A percentile compares a stretch with the other conserved stretches of the same genome.
Conservation (phyloP, 2,329 filamentous ascomycete genomes). For the Aspergillus eucalypticola region DNA sequence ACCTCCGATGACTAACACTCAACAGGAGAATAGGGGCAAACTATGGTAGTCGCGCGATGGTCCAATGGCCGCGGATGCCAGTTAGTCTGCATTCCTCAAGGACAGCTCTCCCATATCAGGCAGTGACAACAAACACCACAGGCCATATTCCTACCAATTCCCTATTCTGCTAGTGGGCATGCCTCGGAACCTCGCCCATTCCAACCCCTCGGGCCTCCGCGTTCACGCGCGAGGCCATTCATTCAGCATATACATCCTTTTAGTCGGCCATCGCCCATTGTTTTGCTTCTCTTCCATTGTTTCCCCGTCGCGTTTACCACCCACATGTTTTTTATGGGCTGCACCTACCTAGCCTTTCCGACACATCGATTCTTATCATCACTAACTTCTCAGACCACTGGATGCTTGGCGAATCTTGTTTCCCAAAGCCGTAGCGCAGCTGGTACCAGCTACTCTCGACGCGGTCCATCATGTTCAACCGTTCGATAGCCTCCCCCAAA, state of each 20-base stretch:
- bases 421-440: conserved; percentile 9
- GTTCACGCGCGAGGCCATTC: conserved; percentile 22
- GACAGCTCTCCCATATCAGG: neutral
- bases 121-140: neutral
- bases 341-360: neutral
- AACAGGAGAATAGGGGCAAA: neutral
- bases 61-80: neutral
- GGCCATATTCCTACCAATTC: neutral
- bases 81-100: conserved; percentile 4
- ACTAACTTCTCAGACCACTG: neutral
- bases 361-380: neutral
- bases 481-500: conserved; percentile 20
- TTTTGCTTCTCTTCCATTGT: conserved; percentile 4
- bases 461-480: conserved; percentile 13
- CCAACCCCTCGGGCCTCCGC: conserved; percentile 19
- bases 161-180: conserved; percentile 6
- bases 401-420: neutral
- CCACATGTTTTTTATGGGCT: neutral
- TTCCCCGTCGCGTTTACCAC: neutral
- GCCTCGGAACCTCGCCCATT: conserved; percentile 20
- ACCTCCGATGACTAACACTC: neutral
- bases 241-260: conserved; percentile 13
- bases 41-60: neutral
- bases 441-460: neutral
- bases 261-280: conserved; percentile 6